Conservation (phyloP, 495 filamentous ascomycete species). For the Astrothelium subdiscretum region DNA sequence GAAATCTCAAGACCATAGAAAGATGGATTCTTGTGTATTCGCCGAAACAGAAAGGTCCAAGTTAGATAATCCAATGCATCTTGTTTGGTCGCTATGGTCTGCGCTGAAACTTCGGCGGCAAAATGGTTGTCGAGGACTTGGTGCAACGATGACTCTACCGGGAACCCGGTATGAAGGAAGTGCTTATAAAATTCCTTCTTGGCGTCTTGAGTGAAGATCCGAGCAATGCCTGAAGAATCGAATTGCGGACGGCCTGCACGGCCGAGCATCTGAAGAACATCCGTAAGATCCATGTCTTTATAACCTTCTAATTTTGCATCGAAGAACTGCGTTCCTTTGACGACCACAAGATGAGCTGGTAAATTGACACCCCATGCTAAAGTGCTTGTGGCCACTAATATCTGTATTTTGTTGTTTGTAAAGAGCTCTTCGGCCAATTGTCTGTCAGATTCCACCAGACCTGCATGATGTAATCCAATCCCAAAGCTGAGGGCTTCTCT, state of each 20-base stretch:
- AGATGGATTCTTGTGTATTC: slow-evolving; percentile 94
- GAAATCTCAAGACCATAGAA: slow-evolving; percentile 96
- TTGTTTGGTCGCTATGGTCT: slow-evolving; percentile 85
- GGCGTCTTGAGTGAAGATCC: slow-evolving; percentile 92
- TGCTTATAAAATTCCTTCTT: slow-evolving; percentile 99
- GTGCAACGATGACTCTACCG: slow-evolving; percentile 91
- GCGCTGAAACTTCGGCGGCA: slow-evolving; percentile 86
- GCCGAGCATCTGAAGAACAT: slow-evolving; percentile 97
- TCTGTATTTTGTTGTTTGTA: slow-evolving; percentile 94
- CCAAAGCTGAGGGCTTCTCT: slow-evolving; percentile 89
- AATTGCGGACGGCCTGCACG: slow-evolving; percentile 94
- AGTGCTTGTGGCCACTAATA: slow-evolving; percentile 92
- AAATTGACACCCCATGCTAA: slow-evolving; percentile 98
- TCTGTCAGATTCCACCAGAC: slow-evolving; percentile 87
- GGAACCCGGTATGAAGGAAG: slow-evolving; percentile 96
- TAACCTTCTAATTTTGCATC: slow-evolving; percentile 97
- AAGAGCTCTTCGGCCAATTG: slow-evolving; percentile 89
- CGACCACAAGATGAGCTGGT: slow-evolving; percentile 91
- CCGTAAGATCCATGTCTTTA: slow-evolving; percentile 97
- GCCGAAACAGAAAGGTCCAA: slow-evolving; percentile 98
- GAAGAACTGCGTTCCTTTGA: slow-evolving; percentile 97
- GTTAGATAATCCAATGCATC: slow-evolving; percentile 96
- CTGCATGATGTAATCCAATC: slow-evolving; percentile 94
- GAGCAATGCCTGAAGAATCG: slow-evolving; percentile 85
- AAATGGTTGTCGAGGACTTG: slow-evolving; percentile 96